Conservation (phyloP, 2,329 filamentous ascomycete genomes). For the Meredithiella fracta region DNA sequence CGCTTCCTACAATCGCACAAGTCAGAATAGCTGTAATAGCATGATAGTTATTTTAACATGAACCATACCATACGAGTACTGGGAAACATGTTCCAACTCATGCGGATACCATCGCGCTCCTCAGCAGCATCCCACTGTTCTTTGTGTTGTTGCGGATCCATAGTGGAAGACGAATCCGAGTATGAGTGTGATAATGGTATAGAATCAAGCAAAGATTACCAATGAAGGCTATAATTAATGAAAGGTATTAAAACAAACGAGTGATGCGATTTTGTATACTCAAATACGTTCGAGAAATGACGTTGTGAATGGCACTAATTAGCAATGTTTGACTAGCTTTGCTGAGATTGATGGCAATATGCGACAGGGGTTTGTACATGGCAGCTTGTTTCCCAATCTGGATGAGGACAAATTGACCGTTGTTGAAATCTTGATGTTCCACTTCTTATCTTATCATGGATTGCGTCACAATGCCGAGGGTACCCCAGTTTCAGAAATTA, state of each 20-base stretch:
- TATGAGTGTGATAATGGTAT: too few species aligned
- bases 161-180: neutral
- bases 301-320: too few species aligned
- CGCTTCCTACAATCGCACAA: constrained; percentile 50
- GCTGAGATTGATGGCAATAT: neutral
- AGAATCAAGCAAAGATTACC: too few species aligned
- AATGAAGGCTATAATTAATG: too few species aligned
- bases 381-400: neutral
- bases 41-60: constrained; percentile 34
- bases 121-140: constrained; percentile 95
- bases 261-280: neutral
- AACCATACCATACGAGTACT: constrained; percentile 75
- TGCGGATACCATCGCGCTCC: constrained; percentile 83
- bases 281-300: neutral
- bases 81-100: constrained; percentile 98
- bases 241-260: too few species aligned
- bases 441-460: neutral
- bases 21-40: neutral
- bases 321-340: neutral
- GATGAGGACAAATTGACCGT: constrained; percentile 4
- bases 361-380: neutral
- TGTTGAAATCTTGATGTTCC: neutral
- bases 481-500: neutral
- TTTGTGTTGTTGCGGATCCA: constrained; percentile 31
- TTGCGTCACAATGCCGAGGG: neutral